Percentiles rank a stretch among this genome's conserved stretches.
These are phyloP conservation scores for Cladosporium sp. DNA, from an alignment of 2,329 filamentous ascomycete genomes.

Conservation along the genomic window DNA sequence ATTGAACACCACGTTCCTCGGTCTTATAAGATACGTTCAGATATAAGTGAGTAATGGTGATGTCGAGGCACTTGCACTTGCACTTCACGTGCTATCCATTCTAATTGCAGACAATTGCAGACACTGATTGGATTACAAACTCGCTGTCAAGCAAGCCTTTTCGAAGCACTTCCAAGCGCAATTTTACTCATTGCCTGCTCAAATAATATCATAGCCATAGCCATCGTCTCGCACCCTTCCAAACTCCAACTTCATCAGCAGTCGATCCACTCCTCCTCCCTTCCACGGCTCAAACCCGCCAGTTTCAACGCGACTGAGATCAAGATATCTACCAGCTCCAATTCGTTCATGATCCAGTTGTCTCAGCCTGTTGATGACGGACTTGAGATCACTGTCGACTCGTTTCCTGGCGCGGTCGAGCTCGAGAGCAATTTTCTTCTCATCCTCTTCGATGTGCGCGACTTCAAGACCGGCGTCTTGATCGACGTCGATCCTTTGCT, in stretches of 20 bases:
- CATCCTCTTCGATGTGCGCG: constrained; percentile 63
- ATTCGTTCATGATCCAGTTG: constrained; percentile 59
- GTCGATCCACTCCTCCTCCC: constrained; percentile 75
- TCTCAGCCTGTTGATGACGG: constrained; percentile 56
- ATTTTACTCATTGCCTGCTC: neutral
- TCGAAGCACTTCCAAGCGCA: neutral
- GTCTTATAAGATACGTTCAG: neutral
- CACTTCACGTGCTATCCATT: neutral
- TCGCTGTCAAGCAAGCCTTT: neutral
- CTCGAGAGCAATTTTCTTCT: constrained; percentile 64
- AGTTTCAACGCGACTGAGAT: constrained; percentile 24
- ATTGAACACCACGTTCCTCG: neutral
- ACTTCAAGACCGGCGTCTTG: constrained; percentile 72
- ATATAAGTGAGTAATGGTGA: too few relatives aligned
- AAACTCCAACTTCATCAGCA: constrained; percentile 88
- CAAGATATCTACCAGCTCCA: constrained; percentile 33
- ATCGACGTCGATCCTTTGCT: constrained; percentile 77
- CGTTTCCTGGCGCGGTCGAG: constrained; percentile 63
- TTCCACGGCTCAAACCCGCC: constrained; percentile 66
- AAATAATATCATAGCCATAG: constrained; percentile 19
- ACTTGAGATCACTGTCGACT: constrained; percentile 67
- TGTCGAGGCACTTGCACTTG: too few relatives aligned
- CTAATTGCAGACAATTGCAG: neutral
- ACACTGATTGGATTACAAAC: neutral
- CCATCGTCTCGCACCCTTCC: constrained; percentile 31